phyloP scores from a whole-genome alignment of 1,284 basidiomycete genomes.

The Apiotrichum domesticum region DNA sequence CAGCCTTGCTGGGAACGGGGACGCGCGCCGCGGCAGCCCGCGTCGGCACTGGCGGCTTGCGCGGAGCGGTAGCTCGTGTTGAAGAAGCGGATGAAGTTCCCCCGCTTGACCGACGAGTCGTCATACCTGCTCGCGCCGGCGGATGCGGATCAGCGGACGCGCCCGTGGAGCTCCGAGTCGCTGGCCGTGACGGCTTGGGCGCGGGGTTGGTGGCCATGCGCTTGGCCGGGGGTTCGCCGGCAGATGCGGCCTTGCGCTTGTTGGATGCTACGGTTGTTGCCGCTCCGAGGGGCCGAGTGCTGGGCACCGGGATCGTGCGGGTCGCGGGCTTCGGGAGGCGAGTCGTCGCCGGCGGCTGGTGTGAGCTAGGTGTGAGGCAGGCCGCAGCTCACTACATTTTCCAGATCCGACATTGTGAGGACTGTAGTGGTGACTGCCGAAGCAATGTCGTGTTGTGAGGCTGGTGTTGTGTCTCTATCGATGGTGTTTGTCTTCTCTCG shows the following conservation, averaged over 20 bases:
- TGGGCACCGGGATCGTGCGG: conserved; percentile 15
- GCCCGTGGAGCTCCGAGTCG: neutral
- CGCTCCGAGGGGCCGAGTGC: neutral
- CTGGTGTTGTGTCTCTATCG: neutral
- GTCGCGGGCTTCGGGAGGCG: conserved; percentile 30
- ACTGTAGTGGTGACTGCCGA: neutral
- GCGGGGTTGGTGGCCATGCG: conserved; percentile 5
- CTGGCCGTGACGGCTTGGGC: neutral
- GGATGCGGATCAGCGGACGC: neutral
- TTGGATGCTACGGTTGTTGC: neutral
- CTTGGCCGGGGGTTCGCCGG: conserved; percentile 24
- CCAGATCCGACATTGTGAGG: conserved; percentile 30
- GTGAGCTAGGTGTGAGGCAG: neutral
- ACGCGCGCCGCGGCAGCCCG: conserved; percentile 11
- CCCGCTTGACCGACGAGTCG: neutral
- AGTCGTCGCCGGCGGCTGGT: conserved; percentile 14
- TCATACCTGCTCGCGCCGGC: too few relatives aligned
- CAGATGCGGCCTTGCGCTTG: conserved; percentile 34
- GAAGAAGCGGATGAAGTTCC: neutral
- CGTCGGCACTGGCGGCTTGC: conserved; percentile 2
- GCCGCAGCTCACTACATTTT: conserved; percentile 26
- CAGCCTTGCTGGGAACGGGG: neutral
- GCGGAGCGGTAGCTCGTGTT: neutral
- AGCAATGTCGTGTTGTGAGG: neutral
- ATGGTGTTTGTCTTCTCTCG: too few relatives aligned